phyloP scores from a whole-genome alignment of 768 basidiomycete species.

The Serendipita sp. region DNA sequence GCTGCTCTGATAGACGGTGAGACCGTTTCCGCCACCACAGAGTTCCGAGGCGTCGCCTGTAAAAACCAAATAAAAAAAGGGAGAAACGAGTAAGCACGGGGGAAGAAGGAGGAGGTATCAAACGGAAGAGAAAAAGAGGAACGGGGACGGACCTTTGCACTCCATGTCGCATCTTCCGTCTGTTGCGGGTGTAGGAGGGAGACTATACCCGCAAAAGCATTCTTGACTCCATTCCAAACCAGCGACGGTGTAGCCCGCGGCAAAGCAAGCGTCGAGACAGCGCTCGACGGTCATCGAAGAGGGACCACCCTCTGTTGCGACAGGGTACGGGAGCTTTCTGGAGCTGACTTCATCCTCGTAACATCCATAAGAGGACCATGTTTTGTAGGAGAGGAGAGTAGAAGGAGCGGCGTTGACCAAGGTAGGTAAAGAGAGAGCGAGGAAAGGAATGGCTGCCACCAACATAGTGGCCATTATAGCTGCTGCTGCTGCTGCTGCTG shows the following conservation, averaged over 20 bases:
- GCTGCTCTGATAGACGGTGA: slow-evolving; percentile 40
- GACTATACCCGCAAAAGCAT: slow-evolving; percentile 23
- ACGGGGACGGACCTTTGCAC: slow-evolving; percentile 44
- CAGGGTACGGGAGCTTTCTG: background rate
- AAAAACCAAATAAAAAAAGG: background rate
- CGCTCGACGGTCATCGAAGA: slow-evolving; percentile 30
- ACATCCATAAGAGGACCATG: background rate
- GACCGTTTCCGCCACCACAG: slow-evolving; percentile 56
- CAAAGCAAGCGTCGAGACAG: slow-evolving; percentile 48
- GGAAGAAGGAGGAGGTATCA: background rate
- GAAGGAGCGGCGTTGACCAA: background rate
- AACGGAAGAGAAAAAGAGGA: background rate
- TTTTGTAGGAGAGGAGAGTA: background rate
- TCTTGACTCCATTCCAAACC: slow-evolving; percentile 30
- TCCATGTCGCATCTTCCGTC: slow-evolving; percentile 50
- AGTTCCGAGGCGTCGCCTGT: slow-evolving; percentile 29
- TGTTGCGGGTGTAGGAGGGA: slow-evolving; percentile 9
- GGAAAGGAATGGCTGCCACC: background rate
- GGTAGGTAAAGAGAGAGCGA: background rate
- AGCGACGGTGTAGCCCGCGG: slow-evolving; percentile 27
- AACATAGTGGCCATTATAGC: background rate
- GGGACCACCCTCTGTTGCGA: background rate
- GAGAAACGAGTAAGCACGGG: too few relatives aligned
- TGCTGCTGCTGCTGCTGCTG: background rate
- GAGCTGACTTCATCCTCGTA: background rate